Conservation (phyloP, 768 basidiomycete genomes). For the Epithele typhae region DNA sequence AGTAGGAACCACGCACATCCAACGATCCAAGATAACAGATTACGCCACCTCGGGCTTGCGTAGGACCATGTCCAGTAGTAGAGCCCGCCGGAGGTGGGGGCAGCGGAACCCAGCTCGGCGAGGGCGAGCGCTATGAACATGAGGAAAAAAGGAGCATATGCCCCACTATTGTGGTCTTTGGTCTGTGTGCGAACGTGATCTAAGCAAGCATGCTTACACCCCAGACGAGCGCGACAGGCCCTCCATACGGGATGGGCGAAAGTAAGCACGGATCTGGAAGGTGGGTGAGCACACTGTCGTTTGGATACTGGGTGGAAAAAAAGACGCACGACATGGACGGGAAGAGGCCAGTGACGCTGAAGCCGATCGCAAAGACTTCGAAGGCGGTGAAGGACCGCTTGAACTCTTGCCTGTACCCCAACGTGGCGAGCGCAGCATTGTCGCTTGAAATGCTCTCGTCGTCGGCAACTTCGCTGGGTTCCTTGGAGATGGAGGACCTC, state of each 20-base stretch:
- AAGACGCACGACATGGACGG: conserved; percentile 21
- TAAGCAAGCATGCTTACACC: conserved; percentile 37
- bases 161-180: conserved; percentile 24
- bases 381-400: conserved; percentile 48
- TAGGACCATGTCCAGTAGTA: conserved; percentile 36
- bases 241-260: conserved; percentile 63
- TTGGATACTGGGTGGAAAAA: neutral
- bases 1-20: conserved; percentile 31
- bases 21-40: conserved; percentile 35
- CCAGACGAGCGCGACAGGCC: conserved; percentile 68
- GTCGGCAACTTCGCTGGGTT: no score
- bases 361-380: conserved; percentile 33
- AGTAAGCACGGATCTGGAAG: conserved; percentile 35
- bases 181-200: neutral
- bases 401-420: conserved; percentile 53
- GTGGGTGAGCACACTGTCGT: neutral
- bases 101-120: conserved; percentile 31
- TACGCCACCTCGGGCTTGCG: conserved; percentile 26
- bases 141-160: conserved; percentile 28
- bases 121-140: conserved; percentile 31
- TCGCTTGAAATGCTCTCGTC: conserved; percentile 18
- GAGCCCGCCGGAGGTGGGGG: conserved; percentile 33
- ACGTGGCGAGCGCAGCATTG: conserved; percentile 31
- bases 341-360: conserved; percentile 27
- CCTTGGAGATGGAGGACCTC: no score